phyloP scores from a whole-genome alignment of 352 stramenopile genomes.

The Phytopythium helicoides region DNA sequence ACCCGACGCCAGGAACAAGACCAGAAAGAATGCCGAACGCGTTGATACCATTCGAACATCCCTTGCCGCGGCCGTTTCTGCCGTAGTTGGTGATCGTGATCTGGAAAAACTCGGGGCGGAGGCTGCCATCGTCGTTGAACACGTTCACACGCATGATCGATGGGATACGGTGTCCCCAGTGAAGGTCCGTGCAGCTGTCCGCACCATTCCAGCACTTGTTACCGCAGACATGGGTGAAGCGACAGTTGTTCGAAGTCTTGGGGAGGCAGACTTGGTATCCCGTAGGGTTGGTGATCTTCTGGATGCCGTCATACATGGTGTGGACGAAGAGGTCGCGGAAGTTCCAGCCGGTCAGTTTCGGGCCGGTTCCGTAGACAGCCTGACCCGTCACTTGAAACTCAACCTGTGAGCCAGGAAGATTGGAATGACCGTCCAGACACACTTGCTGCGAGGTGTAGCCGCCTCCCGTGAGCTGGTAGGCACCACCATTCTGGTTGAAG shows the following conservation, averaged over 20 bases:
- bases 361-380: constrained; percentile 3
- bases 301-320: constrained; percentile 7
- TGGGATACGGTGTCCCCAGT: constrained; percentile 6
- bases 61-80: background rate
- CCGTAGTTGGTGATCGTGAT: constrained; percentile 2
- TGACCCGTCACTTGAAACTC: constrained; percentile 1
- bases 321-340: constrained; percentile 11
- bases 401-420: constrained; percentile 1
- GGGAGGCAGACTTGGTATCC: background rate
- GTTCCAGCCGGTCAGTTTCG: constrained; percentile 8
- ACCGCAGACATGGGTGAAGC: background rate
- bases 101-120: constrained; percentile 11
- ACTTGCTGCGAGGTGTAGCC: background rate
- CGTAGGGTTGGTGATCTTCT: constrained; percentile 5
- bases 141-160: constrained; percentile 3
- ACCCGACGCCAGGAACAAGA: constrained; percentile 2
- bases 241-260: background rate
- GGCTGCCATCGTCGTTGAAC: constrained; percentile 8
- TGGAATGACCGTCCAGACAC: background rate
- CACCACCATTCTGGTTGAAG: constrained; percentile 4
- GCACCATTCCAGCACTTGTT: too few relatives aligned
- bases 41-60: background rate
- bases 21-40: constrained; percentile 1
- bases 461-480: background rate
- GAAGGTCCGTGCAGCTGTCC: constrained; percentile 1